phyloP scores from a whole-genome alignment of 768 basidiomycete species.

The Lentinula raphanica region DNA sequence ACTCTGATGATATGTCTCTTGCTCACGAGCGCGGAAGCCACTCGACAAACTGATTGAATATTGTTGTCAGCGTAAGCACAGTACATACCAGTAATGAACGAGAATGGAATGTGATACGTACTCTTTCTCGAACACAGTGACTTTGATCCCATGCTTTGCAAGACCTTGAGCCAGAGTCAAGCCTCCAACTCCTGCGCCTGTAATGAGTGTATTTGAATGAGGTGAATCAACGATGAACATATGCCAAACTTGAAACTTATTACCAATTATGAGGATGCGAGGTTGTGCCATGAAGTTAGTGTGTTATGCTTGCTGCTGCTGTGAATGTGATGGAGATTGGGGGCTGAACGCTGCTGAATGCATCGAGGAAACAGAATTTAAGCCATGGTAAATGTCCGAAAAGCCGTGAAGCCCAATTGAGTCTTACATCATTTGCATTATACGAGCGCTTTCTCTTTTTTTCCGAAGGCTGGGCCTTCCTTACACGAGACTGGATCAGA shows the following conservation, averaged over 20 bases:
- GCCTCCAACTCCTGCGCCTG: slow-evolving; percentile 2
- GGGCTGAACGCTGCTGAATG: too few relatives aligned
- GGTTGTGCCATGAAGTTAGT: background rate
- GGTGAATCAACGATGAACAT: background rate
- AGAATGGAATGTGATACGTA: background rate
- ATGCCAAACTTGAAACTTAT: background rate
- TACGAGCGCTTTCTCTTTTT: too few relatives aligned
- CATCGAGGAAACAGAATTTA: slow-evolving; percentile 1
- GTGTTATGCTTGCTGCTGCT: background rate
- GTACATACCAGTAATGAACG: background rate
- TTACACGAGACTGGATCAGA: too few relatives aligned
- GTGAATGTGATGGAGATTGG: too few relatives aligned
- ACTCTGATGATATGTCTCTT: too few relatives aligned
- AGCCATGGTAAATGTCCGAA: slow-evolving; percentile 7
- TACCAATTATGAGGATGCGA: background rate
- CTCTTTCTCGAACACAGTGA: slow-evolving; percentile 3
- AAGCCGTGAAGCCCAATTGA: too few relatives aligned
- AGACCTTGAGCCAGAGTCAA: slow-evolving; percentile 1
- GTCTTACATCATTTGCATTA: too few relatives aligned
- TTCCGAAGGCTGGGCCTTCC: too few relatives aligned
- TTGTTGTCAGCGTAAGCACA: background rate
- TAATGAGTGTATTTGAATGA: background rate
- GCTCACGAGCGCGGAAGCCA: slow-evolving; percentile 1
- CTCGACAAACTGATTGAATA: background rate
- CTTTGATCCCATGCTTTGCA: background rate